Percentiles rank a stretch among this genome's conserved stretches.
Evolutionary conservation across 345 rosid species (phyloP).

Genomic region (Syzygium aqueum): DNA sequence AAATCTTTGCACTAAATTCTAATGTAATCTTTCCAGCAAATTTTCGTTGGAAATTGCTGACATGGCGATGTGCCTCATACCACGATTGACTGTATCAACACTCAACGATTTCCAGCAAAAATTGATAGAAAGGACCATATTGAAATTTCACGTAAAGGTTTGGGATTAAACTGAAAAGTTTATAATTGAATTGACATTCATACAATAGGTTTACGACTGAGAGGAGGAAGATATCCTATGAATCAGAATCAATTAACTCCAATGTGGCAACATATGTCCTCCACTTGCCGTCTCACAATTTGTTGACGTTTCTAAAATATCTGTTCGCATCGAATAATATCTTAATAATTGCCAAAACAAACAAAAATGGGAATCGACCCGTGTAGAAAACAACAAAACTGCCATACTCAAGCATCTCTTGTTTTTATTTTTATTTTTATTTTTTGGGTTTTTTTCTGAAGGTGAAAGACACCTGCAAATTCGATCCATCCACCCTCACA

Average conservation of each 20-base stretch:
- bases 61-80: accelerated
- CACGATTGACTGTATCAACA: neutral
- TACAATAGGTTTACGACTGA: accelerated
- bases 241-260: neutral
- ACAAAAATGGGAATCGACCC: neutral
- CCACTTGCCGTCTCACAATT: neutral
- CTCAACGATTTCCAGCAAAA: accelerated
- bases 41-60: accelerated
- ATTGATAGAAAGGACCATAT: accelerated
- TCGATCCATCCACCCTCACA: neutral
- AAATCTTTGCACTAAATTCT: accelerated
- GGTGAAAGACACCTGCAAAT: neutral
- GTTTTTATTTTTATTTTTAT: neutral
- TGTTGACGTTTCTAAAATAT: neutral
- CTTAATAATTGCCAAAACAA: neutral
- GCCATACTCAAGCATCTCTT: neutral
- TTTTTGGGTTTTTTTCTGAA: neutral
- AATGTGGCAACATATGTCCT: neutral
- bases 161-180: neutral
- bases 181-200: neutral
- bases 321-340: neutral
- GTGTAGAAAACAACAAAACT: neutral
- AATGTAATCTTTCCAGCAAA: accelerated
- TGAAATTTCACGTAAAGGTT: neutral
- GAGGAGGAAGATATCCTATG: neutral